Percentiles rank a stretch among this genome's conserved stretches.
Evolutionary conservation across 495 filamentous ascomycete genomes (phyloP).

Genomic region (Hypoxylon trugodes): DNA sequence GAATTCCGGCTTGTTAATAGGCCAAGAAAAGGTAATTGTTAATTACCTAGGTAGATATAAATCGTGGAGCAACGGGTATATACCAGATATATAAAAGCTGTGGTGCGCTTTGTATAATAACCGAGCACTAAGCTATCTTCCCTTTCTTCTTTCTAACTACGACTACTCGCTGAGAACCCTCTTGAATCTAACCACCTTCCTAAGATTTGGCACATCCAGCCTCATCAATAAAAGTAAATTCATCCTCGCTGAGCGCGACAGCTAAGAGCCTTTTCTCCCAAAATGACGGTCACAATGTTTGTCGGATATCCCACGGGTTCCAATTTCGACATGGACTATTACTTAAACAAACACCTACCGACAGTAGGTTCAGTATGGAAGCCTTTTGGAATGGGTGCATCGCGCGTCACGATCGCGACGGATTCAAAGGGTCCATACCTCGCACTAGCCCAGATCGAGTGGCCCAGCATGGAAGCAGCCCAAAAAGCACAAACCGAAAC

Average conservation of each 20-base stretch:
- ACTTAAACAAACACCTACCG: constrained; percentile 20
- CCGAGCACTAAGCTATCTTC: neutral
- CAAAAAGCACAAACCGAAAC: constrained; percentile 14
- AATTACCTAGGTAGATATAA: neutral
- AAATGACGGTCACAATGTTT: constrained; percentile 28
- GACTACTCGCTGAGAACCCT: no score
- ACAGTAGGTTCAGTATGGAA: constrained; percentile 12
- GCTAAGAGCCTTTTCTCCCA: no score
- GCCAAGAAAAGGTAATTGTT: neutral
- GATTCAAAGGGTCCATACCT: constrained; percentile 25
- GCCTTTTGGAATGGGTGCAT: constrained; percentile 15
- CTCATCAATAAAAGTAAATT: no score
- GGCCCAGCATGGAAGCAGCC: constrained; percentile 26
- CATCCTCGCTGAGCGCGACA: no score
- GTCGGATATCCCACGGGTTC: constrained; percentile 26
- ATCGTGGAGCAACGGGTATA: neutral
- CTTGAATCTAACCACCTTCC: no score
- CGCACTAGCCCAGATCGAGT: constrained; percentile 21
- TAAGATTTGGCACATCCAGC: no score
- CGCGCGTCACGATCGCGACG: constrained; percentile 17
- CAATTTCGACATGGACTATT: constrained; percentile 27
- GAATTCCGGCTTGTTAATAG: no score
- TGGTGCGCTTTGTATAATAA: neutral
- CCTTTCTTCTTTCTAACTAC: neutral
- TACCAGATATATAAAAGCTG: neutral